Percentiles rank a stretch among this genome's conserved stretches.
Evolutionary conservation across 768 basidiomycete genomes (phyloP).

Genomic region (Austroboletus eburneus): DNA sequence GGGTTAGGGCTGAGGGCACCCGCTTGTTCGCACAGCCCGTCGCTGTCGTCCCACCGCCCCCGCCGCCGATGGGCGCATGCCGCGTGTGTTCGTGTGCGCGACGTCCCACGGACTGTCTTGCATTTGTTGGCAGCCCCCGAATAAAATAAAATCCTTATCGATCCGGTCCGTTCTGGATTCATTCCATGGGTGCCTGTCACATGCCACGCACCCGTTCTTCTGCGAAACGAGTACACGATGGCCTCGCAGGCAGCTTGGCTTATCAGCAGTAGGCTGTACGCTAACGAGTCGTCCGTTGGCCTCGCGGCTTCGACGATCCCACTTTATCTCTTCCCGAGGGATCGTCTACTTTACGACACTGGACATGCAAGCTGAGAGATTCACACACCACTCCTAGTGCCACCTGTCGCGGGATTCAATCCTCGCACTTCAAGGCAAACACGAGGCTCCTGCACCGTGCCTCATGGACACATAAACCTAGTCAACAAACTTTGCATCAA

Average conservation of each 20-base stretch:
- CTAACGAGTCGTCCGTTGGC: too few species aligned
- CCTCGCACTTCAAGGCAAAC: conserved; percentile 8
- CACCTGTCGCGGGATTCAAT: conserved; percentile 3
- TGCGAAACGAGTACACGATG: too few species aligned
- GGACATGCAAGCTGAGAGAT: too few species aligned
- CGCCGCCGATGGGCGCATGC: conserved; percentile 8
- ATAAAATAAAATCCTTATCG: too few species aligned
- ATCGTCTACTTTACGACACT: conserved; percentile 10
- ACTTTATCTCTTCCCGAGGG: conserved; percentile 6
- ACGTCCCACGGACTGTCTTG: background rate
- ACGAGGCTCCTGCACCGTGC: conserved; percentile 18
- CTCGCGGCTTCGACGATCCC: conserved; percentile 14
- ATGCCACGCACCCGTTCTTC: conserved; percentile 3
- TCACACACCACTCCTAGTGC: background rate
- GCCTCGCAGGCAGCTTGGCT: too few species aligned
- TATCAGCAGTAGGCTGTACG: too few species aligned
- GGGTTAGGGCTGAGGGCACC: conserved; percentile 32
- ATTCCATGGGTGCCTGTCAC: conserved; percentile 13
- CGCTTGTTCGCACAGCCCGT: conserved; percentile 12
- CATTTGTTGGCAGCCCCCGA: too few species aligned
- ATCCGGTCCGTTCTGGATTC: background rate
- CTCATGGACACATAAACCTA: conserved; percentile 10
- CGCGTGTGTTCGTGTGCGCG: conserved; percentile 20
- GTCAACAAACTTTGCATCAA: conserved; percentile 12
- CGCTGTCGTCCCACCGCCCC: conserved; percentile 10